Percentiles rank a stretch among this genome's conserved stretches.
Conservation (phyloP, 192 early-diverging fungal species). For the Diversispora eburnea region DNA sequence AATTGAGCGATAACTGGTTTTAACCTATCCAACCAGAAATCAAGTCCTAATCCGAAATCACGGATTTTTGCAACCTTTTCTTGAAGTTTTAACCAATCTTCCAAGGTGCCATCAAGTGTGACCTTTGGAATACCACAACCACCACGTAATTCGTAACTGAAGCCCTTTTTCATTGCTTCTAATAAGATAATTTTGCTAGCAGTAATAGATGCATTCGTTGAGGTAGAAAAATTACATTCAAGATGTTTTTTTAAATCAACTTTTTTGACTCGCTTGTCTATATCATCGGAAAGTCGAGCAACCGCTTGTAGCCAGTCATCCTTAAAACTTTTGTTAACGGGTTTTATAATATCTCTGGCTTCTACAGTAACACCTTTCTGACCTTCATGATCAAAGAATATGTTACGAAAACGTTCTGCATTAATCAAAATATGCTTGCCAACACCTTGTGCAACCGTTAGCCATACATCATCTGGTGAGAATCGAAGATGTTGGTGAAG, state of each 20-base stretch:
- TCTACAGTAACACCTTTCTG: not conserved
- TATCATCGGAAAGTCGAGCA: too few species aligned
- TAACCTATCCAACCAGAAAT: not conserved
- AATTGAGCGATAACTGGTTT: not conserved
- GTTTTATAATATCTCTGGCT: not conserved
- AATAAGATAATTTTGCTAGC: too few species aligned
- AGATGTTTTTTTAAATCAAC: not conserved
- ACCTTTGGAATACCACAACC: constrained; percentile 24
- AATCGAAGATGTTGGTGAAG: not conserved
- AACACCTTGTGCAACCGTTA: not conserved
- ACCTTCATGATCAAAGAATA: constrained; percentile 7
- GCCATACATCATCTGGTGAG: too few species aligned
- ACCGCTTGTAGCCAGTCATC: too few species aligned
- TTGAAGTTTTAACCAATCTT: not conserved
- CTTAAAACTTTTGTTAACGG: not conserved
- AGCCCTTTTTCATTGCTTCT: constrained; percentile 15
- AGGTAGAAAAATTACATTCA: too few species aligned
- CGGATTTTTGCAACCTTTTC: not conserved
- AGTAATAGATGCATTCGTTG: too few species aligned
- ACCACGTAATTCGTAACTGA: not conserved
- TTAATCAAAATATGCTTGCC: not conserved
- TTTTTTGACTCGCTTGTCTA: not conserved
- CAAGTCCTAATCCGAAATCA: too few species aligned
- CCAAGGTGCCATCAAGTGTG: not conserved
- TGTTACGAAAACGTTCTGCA: constrained; percentile 10